Evolutionary conservation across 768 basidiomycete species (phyloP), one percentile per base, ranked within the genome.

Genomic region (Lactifluus pinguis): DNA sequence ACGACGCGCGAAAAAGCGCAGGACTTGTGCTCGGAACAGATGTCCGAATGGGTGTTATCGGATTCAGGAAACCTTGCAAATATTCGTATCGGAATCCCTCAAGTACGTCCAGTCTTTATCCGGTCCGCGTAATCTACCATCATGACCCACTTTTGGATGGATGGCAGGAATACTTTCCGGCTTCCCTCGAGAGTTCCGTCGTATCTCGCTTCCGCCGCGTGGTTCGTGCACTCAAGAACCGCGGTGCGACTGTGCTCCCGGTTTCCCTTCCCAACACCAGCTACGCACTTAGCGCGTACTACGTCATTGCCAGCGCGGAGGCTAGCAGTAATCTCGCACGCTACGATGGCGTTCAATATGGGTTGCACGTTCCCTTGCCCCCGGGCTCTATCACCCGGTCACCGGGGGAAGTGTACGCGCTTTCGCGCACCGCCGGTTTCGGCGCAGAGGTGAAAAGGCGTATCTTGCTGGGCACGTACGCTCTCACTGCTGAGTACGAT

Each of bases 231-330:
- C 75, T 87, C 17, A 54, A 74, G 58, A 55, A 70, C 0, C 75
- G 75, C 1, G 94, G 94, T 1, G 92, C 91, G 0, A 75, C 75
- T 1, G 67, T 97, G 34, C 72, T 83, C 1, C 80, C 92, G 0
- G 84, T 98, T 0, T 86, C 87, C 9, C 75, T 98, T 11, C 89
- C 92, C 0, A 72, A 76, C 2, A 83, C 83, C 0, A 72, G 70
- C 1, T 88, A 87, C 68, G 90, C 92, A 0, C 77, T 98, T 5
- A 92, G 92, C 57, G 89, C 93, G 13, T 98, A 98, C 76, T 98
- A 98, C 68, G 90, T 97, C n/a, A 79, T 98, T 15, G 89, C 95
- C 1, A 89, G 86, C 61, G 94, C 95, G 0, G 95, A 98, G 69
- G 95, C 95, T 0, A 88, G 89, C 62, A 94, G 92, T 59, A 97